These are phyloP conservation scores for Entamoeba invadens DNA, from an alignment of 208 protist species.

Conservation along the genomic window DNA sequence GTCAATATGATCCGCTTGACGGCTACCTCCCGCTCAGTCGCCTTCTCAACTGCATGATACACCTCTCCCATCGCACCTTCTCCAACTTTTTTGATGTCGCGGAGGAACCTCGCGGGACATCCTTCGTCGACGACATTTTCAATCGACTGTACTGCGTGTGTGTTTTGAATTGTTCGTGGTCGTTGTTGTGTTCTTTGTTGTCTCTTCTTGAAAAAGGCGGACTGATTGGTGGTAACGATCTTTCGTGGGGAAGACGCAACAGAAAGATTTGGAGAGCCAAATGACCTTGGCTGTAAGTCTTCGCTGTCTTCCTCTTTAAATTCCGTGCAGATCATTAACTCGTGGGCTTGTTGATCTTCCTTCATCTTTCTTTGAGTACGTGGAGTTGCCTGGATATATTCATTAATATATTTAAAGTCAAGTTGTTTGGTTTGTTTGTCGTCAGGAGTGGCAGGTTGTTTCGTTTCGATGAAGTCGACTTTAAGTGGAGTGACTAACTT, in stretches of 20 bases:
- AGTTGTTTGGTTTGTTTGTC: background rate
- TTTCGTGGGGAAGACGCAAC: background rate
- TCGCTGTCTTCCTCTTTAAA: background rate
- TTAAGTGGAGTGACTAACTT: background rate
- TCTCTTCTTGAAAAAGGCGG: background rate
- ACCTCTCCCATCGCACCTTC: constrained; percentile 45
- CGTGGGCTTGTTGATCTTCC: background rate
- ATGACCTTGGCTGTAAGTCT: background rate
- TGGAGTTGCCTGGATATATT: background rate
- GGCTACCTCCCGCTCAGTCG: constrained; percentile 28
- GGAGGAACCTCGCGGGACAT: constrained; percentile 33
- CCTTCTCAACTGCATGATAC: constrained; percentile 31
- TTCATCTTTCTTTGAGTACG: background rate
- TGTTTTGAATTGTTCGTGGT: background rate
- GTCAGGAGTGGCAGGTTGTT: background rate
- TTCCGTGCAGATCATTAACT: background rate
- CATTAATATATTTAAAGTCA: background rate
- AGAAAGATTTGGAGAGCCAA: background rate
- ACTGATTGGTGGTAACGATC: background rate
- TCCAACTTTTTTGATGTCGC: constrained; percentile 40
- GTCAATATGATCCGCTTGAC: constrained; percentile 50
- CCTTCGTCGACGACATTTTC: background rate
- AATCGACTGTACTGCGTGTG: background rate
- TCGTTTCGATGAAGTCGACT: background rate
- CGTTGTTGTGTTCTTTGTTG: background rate